A percentile compares a stretch with the other conserved stretches of the same genome.
Conservation (phyloP, 805 yeast genomes). For the Suhomyces sp. region DNA sequence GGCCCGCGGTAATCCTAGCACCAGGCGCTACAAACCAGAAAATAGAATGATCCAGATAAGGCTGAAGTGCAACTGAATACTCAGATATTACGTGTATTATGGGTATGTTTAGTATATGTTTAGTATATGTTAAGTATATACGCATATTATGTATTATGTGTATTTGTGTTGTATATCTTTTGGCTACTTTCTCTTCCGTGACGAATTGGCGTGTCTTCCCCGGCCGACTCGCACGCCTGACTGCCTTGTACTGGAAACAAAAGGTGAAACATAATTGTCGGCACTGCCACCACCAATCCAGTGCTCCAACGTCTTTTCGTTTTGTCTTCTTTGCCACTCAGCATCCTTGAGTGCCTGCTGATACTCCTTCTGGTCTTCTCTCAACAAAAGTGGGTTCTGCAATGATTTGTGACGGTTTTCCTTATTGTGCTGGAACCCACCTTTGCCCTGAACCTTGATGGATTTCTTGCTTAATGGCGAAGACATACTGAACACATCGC, state of each 20-base stretch:
- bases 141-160: not conserved
- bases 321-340: constrained; percentile 80
- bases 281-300: constrained; percentile 97
- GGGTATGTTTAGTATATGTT: no score
- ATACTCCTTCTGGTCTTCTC: constrained; percentile 96
- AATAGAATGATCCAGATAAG: no score
- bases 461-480: constrained; percentile 83
- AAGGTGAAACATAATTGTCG: constrained; percentile 85
- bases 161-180: not conserved
- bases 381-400: constrained; percentile 54
- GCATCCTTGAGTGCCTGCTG: constrained; percentile 83
- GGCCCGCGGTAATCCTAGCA: not conserved
- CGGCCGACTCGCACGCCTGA: constrained; percentile 79
- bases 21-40: not conserved
- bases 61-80: no score
- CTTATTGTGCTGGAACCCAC: constrained; percentile 73
- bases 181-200: constrained; percentile 21
- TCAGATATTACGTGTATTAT: no score
- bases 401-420: constrained; percentile 50
- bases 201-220: constrained; percentile 76
- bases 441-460: constrained; percentile 70
- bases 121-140: no score
- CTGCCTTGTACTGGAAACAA: constrained; percentile 42
- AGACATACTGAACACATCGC: constrained; percentile 76
- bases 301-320: constrained; percentile 79